Evolutionary conservation across 2,329 filamentous ascomycete species (phyloP), one percentile per base, ranked within the genome.

Genomic region (Apiospora marii): DNA sequence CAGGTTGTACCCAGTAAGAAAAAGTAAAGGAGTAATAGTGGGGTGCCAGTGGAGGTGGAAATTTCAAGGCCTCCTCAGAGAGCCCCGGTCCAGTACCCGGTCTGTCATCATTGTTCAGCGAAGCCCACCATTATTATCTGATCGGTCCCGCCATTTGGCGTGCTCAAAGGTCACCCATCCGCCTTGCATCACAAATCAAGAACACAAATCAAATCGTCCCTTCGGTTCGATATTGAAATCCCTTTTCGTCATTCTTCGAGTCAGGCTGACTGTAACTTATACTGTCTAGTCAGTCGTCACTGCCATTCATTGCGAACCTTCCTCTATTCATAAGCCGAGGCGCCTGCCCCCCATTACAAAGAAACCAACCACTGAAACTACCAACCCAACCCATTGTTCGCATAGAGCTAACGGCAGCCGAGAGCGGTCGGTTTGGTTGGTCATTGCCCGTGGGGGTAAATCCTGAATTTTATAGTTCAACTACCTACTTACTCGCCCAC

Each of bases 41-140:
- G 58, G 30, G 53, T 58, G 53, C 30, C 37, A 61, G 53, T 61
- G 53, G 58, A 37, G 19, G 5, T 64, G 4, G 58, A 37, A 64
- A 64, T 64, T 64, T 64, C 34, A 34, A 64, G 58, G 58, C 58
- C 58, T 41, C 30, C 16, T 64, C 34, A n/a, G 30, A 37, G 34
- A 64, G 58, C 34, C 58, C 58, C 30, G 58, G 58, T 64, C 19
- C 34, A 30, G 34, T n/a, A 12, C 58, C 58, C 16, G 58, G 19
- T 64, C 58, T 41, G 58, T 64, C 58, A 64, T 64, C 58, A 64
- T 64, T 64, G 58, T 64, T 64, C 58, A 24, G 58, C 58, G n/a
- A n/a, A n/a, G 58, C 30, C 30, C 58, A 30, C 58, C 58, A 64
- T 64, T 64, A 64, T 64, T 64, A 64, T 64, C 58, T 64, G 58